Evolutionary conservation across 352 stramenopile genomes (phyloP).

Genomic region (Thalassiosira hispida): DNA sequence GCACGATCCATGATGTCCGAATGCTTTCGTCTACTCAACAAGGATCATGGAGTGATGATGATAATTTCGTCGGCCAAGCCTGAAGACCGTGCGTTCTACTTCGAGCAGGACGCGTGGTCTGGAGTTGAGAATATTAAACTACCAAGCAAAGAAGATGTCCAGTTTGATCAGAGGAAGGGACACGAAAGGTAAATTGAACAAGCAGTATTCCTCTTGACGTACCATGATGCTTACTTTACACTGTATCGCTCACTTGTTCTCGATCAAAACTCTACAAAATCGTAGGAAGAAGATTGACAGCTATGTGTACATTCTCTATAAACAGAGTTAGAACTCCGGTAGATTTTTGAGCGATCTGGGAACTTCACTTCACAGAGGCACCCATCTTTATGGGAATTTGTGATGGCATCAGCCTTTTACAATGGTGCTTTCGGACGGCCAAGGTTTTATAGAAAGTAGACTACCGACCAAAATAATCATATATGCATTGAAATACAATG

Average conservation of each 20-base stretch:
- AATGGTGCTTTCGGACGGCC: too few species aligned
- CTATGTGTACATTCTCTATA: slow-evolving; percentile 63
- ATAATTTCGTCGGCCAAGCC: slow-evolving; percentile 72
- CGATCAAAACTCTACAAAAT: background rate
- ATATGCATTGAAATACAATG: background rate
- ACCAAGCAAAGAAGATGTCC: slow-evolving; percentile 19
- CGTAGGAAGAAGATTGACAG: slow-evolving; percentile 44
- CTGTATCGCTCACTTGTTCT: background rate
- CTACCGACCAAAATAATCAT: background rate
- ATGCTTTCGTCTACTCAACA: slow-evolving; percentile 67
- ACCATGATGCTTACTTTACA: background rate
- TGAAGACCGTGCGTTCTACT: slow-evolving; percentile 77
- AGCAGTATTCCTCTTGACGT: background rate
- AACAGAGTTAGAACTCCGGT: slow-evolving; percentile 19
- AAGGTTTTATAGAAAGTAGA: background rate
- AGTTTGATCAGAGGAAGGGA: slow-evolving; percentile 33
- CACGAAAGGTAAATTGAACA: slow-evolving; percentile 39
- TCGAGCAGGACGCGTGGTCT: slow-evolving; percentile 67
- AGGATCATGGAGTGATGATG: slow-evolving; percentile 74
- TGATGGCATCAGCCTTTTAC: too few species aligned
- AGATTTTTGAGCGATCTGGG: background rate
- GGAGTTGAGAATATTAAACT: slow-evolving; percentile 60
- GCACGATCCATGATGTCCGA: slow-evolving; percentile 61
- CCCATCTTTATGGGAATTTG: too few species aligned
- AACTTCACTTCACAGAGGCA: background rate